Evolutionary conservation across 306 rosid genomes (phyloP), one percentile per base, ranked within the genome.

Genomic region (Acacia crassicarpa): DNA sequence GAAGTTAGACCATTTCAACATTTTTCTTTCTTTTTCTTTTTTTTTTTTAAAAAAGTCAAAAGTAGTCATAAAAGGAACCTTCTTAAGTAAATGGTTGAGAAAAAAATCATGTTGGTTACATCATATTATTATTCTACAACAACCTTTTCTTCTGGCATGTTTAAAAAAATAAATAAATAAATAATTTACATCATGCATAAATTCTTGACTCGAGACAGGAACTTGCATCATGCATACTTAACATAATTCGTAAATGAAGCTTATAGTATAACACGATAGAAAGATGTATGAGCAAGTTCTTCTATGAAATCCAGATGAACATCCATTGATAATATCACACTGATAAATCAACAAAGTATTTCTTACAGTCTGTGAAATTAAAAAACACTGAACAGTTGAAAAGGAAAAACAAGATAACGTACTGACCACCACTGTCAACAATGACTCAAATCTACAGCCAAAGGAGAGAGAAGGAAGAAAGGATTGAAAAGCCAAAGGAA

Each of bases 341-440:
- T 54, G 77, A 82, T 66, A 83, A 88, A 84, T 82, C 81, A 88
- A 83, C 82, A 84, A 78, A 58, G 83, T 80, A 85, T 85, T 83
- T 82, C 86, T 83, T 79, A 89, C 76, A 89, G 82, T 73, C 89
- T 71, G 84, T 67, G 63, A 80, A 83, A 87, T 45, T 45, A 83
- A 83, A 87, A 77, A 88, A 62, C 75, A 80, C 73, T 74, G 82
- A 75, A 53, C 76, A 77, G 27, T 56, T 77, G 78, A 68, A 73
- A 48, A 46, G 77, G 61, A 12, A 76, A 77, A 86, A 69, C 19
- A 77, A 69, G 5, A 63, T 71, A 86, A 83, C 81, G 80, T 38
- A 82, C 88, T 74, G 86, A 78, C 75, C 79, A 78, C 75, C 62
- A 82, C 58, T 63, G 68, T 76, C 81, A 81, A 74, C 40, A 56